A percentile compares a stretch with the other conserved stretches of the same genome.
Evolutionary conservation across 371 early-diverging fungal species (phyloP).

Genomic region (Mortierella sp.): DNA sequence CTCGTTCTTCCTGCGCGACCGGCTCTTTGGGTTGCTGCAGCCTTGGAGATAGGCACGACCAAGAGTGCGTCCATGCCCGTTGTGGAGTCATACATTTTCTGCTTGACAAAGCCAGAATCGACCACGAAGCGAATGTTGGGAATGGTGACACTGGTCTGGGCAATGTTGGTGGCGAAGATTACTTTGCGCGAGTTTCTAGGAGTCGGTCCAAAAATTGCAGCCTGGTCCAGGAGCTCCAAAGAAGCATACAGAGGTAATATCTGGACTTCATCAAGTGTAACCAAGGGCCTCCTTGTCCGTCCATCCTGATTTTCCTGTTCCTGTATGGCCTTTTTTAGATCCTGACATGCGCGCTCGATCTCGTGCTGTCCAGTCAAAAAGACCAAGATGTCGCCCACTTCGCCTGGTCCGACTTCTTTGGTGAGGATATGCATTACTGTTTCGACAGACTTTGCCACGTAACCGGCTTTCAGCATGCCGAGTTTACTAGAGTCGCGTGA

Average conservation of each 20-base stretch:
- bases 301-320: constrained; percentile 57
- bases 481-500: constrained; percentile 65
- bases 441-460: constrained; percentile 78
- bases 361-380: constrained; percentile 95
- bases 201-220: constrained; percentile 92
- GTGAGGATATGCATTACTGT: constrained; percentile 83
- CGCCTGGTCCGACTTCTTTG: constrained; percentile 60
- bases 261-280: constrained; percentile 57
- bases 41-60: constrained; percentile 86
- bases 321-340: constrained; percentile 32
- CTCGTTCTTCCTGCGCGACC: constrained; percentile 95
- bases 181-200: constrained; percentile 88
- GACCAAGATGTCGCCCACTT: constrained; percentile 83
- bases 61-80: constrained; percentile 88
- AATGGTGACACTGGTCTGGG: constrained; percentile 98
- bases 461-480: constrained; percentile 71
- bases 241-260: constrained; percentile 94
- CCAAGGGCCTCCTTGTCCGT: neutral
- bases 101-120: constrained; percentile 94
- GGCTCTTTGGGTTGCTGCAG: constrained; percentile 96
- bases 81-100: constrained; percentile 82
- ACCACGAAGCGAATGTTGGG: constrained; percentile 93
- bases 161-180: constrained; percentile 99
- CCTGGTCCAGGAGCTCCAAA: constrained; percentile 90
- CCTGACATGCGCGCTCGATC: constrained; percentile 77